Evolutionary conservation across 164 flowering plant genomes (phyloP).

Genomic region (Warburgia ugandensis): DNA sequence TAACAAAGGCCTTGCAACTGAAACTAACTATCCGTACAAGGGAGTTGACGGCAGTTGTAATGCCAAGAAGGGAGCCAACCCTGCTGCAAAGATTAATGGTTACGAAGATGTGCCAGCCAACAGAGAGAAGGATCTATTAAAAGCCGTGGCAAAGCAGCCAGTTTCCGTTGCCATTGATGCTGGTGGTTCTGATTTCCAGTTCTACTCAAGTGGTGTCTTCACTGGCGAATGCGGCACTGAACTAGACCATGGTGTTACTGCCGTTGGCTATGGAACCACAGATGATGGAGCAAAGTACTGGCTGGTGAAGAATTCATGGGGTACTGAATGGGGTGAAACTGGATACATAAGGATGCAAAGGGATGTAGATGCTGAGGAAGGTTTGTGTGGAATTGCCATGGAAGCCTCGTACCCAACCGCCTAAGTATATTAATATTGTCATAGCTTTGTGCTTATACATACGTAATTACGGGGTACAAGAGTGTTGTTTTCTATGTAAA

Average conservation of each 20-base stretch:
- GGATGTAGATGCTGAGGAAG: slow-evolving; percentile 15
- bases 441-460: no score
- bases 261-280: slow-evolving; percentile 20
- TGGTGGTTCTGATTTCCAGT: slow-evolving; percentile 6
- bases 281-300: slow-evolving; percentile 22
- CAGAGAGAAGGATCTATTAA: slow-evolving; percentile 4
- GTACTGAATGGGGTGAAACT: slow-evolving; percentile 17
- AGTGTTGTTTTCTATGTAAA: no score
- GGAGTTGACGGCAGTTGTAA: slow-evolving; percentile 17
- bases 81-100: slow-evolving; percentile 6
- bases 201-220: slow-evolving; percentile 12
- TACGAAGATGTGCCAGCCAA: slow-evolving; percentile 7
- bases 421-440: no score
- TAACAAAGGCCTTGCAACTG: slow-evolving; percentile 23
- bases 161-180: slow-evolving; percentile 15
- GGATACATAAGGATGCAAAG: slow-evolving; percentile 23
- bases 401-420: slow-evolving; percentile 25
- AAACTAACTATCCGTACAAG: slow-evolving; percentile 23
- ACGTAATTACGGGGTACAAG: no score
- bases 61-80: background rate
- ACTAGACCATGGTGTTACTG: slow-evolving; percentile 22
- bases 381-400: slow-evolving; percentile 29
- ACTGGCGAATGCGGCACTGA: slow-evolving; percentile 10
- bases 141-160: slow-evolving; percentile 11
- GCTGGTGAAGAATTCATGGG: slow-evolving; percentile 33